These are phyloP conservation scores for Pholiota molesta DNA, from an alignment of 768 basidiomycete species.

Conservation along the genomic window DNA sequence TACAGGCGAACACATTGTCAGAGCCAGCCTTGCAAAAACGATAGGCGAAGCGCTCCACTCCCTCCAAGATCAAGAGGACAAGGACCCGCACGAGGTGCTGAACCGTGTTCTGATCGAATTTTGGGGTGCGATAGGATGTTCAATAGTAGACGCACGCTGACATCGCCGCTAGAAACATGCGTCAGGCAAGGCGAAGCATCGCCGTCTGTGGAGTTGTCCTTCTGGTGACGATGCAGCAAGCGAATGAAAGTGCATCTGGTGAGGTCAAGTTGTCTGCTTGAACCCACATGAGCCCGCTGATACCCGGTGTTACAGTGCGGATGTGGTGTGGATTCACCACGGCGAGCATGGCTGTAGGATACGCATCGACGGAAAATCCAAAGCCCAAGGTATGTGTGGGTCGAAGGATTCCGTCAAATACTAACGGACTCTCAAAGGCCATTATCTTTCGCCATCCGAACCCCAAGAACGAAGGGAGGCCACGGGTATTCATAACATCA, in stretches of 20 bases:
- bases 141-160: neutral
- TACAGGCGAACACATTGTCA: constrained; percentile 71
- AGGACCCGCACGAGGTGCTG: constrained; percentile 61
- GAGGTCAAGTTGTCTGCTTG: neutral
- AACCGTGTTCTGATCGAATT: constrained; percentile 49
- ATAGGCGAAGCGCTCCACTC: constrained; percentile 49
- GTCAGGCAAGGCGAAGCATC: constrained; percentile 19
- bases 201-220: constrained; percentile 66
- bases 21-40: constrained; percentile 54
- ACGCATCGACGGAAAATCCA: constrained; percentile 54
- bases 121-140: constrained; percentile 37
- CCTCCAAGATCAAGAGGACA: constrained; percentile 1
- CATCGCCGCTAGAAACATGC: constrained; percentile 18
- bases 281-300: neutral
- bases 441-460: constrained; percentile 45
- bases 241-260: constrained; percentile 11
- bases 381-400: constrained; percentile 56
- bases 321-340: constrained; percentile 88
- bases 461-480: constrained; percentile 23
- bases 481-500: constrained; percentile 61
- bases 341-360: constrained; percentile 79
- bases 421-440: constrained; percentile 29
- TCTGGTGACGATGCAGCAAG: constrained; percentile 44
- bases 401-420: neutral
- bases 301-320: constrained; percentile 45